Evolutionary conservation across 2,329 filamentous ascomycete genomes (phyloP), one percentile per base, ranked within the genome.

Genomic region (Trichoderma citrinoviride): DNA sequence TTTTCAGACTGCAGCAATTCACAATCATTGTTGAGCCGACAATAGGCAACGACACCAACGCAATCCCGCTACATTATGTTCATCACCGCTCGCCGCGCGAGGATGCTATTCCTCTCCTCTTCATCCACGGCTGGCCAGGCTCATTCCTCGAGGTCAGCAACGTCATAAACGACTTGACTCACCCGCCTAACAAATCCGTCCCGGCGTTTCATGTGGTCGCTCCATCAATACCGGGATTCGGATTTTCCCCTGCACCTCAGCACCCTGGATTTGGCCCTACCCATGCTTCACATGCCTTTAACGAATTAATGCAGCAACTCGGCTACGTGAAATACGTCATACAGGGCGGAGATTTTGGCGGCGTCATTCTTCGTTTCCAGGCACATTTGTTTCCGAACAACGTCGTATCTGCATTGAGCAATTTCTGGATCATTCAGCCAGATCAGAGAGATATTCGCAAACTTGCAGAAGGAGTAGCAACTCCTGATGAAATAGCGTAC

Each of bases 191-290:
- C 40, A 21, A 5, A 12, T 61, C 57, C 7, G 15, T 43, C 1
- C 57, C 57, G 10, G 57, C 57, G 5, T 61, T 61, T 19, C 57
- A 61, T n/a, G 46, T 61, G 5, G 57, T 61, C 1, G 57, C 57
- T 10, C 57, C 57, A 10, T 50, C 46, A 10, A 41, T 61, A 27
- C 57, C 57, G 5, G 57, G 57, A 14, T 61, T 50, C 17, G 57
- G 57, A 15, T 61, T 61, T 25, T 61, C 57, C 8, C 57, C 57
- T 1, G 57, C 57, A 7, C 57, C 57, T 15, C 19, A 19, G 15
- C 29, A 7, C 7, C 56, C 44, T 3, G 25, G 43, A 1, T 60
- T 60, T 25, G 56, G 56, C 5, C 56, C 56, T 17, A n/a, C 29
- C 8, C 29, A 29, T 25, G 46, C 56, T 1, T 29, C 41, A 14